Percentiles rank a stretch among this genome's conserved stretches.
These are phyloP conservation scores for Chaetoceros muelleri DNA, from an alignment of 108 stramenopile species.

Conservation along the genomic window DNA sequence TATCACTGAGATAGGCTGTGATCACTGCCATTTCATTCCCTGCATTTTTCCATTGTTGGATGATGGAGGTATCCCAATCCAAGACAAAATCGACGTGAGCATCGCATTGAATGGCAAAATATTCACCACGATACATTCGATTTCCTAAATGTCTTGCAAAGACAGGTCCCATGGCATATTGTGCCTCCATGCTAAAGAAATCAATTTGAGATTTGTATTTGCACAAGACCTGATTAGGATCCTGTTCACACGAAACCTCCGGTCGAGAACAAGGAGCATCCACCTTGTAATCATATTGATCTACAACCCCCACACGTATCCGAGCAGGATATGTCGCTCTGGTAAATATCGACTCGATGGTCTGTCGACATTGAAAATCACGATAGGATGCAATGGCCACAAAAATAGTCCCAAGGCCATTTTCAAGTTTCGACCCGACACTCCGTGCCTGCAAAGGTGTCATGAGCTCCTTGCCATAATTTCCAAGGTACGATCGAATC, in stretches of 20 bases:
- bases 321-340: slow-evolving; percentile 71
- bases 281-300: slow-evolving; percentile 38
- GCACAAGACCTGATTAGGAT: slow-evolving; percentile 61
- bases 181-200: slow-evolving; percentile 45
- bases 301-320: slow-evolving; percentile 64
- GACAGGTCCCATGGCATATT: slow-evolving; percentile 71
- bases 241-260: slow-evolving; percentile 30
- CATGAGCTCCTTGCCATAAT: slow-evolving; percentile 55
- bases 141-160: slow-evolving; percentile 82
- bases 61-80: slow-evolving; percentile 80
- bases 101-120: slow-evolving; percentile 92
- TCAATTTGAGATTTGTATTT: slow-evolving; percentile 49
- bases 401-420: slow-evolving; percentile 55
- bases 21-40: slow-evolving; percentile 88
- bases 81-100: slow-evolving; percentile 83
- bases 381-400: slow-evolving; percentile 67
- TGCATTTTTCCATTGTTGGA: slow-evolving; percentile 64
- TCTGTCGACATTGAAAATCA: slow-evolving; percentile 66
- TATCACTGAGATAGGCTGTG: slow-evolving; percentile 68
- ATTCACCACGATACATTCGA: slow-evolving; percentile 85
- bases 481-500: slow-evolving; percentile 60
- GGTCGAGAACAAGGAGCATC: slow-evolving; percentile 37
- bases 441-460: slow-evolving; percentile 44
- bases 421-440: slow-evolving; percentile 34
- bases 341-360: slow-evolving; percentile 58